Conservation (phyloP, 2,329 filamentous ascomycete genomes). For the Claviceps capensis region DNA sequence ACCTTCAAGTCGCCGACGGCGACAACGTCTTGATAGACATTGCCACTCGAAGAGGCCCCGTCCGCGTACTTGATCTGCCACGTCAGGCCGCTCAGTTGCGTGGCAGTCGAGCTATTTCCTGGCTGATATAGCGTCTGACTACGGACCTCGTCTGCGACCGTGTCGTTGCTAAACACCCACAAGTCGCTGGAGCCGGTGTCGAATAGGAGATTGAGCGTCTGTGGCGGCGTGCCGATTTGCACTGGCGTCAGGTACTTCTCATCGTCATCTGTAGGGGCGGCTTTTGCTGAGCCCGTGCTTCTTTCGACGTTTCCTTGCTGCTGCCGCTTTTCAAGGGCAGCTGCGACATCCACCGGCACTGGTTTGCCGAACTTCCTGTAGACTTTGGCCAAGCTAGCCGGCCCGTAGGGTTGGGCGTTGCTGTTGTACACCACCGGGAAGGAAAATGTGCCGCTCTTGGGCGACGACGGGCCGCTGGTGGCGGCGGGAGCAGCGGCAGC, state of each 20-base stretch:
- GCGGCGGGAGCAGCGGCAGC: constrained; percentile 6
- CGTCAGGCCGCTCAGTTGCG: constrained; percentile 20
- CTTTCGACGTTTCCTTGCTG: background rate
- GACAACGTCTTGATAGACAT: constrained; percentile 30
- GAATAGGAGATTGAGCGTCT: constrained; percentile 10
- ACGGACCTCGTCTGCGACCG: constrained; percentile 18
- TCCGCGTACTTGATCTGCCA: constrained; percentile 34
- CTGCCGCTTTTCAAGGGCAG: background rate
- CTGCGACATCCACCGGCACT: no score
- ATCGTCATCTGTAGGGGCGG: constrained; percentile 6
- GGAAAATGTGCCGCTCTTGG: background rate
- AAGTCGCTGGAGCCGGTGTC: constrained; percentile 16
- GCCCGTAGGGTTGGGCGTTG: constrained; percentile 6
- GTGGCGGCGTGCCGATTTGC: constrained; percentile 10
- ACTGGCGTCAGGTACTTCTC: constrained; percentile 8
- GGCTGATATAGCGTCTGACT: constrained; percentile 28
- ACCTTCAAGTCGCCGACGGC: constrained; percentile 27
- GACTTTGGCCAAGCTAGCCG: constrained; percentile 8
- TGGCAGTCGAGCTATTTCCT: constrained; percentile 22
- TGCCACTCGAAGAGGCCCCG: constrained; percentile 26
- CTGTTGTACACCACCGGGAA: constrained; percentile 6
- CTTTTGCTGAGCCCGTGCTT: constrained; percentile 6
- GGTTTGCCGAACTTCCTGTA: constrained; percentile 4
- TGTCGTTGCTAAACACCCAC: constrained; percentile 29
- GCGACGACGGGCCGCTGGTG: background rate